A percentile compares a stretch with the other conserved stretches of the same genome.
These are phyloP conservation scores for Fusarium fujikuroi DNA, from an alignment of 2,329 filamentous ascomycete species.

Conservation along the genomic window DNA sequence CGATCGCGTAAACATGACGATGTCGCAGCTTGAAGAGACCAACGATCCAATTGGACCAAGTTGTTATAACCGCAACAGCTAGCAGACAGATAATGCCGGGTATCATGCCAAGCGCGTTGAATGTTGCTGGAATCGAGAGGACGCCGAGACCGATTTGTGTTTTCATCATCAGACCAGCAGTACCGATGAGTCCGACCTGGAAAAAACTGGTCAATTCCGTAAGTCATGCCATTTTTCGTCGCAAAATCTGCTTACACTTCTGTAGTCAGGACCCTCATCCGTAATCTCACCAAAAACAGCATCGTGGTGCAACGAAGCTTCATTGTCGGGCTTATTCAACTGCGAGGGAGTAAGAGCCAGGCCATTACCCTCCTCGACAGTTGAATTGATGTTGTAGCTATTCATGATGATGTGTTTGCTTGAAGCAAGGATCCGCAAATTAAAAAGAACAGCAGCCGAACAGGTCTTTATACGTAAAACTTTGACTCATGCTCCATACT, in stretches of 20 bases:
- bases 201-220: conserved; percentile 29
- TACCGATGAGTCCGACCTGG: conserved; percentile 55
- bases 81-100: conserved; percentile 58
- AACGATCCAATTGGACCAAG: conserved; percentile 61
- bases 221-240: neutral
- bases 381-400: neutral
- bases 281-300: conserved; percentile 47
- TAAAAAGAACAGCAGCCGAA: neutral
- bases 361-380: neutral
- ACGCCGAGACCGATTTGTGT: conserved; percentile 58
- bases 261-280: conserved; percentile 46
- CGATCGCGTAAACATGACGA: conserved; percentile 63
- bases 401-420: neutral
- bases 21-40: conserved; percentile 64
- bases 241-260: conserved; percentile 36
- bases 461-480: conserved; percentile 4
- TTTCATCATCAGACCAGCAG: conserved; percentile 59
- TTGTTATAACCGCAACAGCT: conserved; percentile 55
- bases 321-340: neutral
- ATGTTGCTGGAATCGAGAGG: conserved; percentile 58
- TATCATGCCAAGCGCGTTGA: conserved; percentile 58
- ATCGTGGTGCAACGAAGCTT: conserved; percentile 30
- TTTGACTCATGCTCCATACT: conserved; percentile 6
- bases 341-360: neutral
- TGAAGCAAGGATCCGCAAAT: neutral